Evolutionary conservation across 169 alveolate species (phyloP).

Genomic region (Toxoplasma gondii): DNA sequence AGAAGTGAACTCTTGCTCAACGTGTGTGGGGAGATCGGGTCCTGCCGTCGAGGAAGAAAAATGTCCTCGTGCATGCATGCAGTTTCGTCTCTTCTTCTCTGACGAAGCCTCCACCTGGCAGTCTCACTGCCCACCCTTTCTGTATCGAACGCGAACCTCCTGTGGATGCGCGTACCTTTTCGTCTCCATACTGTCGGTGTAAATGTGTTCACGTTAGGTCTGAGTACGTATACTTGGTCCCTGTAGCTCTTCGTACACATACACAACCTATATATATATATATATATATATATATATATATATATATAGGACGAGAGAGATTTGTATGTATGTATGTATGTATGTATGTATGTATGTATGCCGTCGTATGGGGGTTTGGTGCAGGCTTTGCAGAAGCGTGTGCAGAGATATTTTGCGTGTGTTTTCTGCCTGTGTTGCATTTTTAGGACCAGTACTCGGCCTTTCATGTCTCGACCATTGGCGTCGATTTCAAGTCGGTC

Average conservation of each 20-base stretch:
- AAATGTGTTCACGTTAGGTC: too few relatives aligned
- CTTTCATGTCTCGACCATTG: slow-evolving; percentile 89
- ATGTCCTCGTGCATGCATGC: too few relatives aligned
- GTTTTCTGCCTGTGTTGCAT: neutral
- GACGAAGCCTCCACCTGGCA: too few relatives aligned
- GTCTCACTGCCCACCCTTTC: too few relatives aligned
- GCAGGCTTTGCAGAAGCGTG: neutral
- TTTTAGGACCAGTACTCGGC: slow-evolving; percentile 88
- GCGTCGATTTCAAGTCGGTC: slow-evolving; percentile 91
- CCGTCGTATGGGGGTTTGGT: neutral
- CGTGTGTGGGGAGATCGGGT: neutral
- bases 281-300: neutral
- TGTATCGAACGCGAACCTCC: too few relatives aligned
- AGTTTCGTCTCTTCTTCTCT: too few relatives aligned
- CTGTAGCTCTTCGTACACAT: neutral
- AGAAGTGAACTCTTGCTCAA: neutral
- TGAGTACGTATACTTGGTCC: too few relatives aligned
- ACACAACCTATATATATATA: neutral
- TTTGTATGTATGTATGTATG: neutral
- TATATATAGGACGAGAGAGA: neutral
- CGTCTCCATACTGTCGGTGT: too few relatives aligned
- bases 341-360: neutral
- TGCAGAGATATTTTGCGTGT: neutral
- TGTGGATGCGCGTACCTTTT: too few relatives aligned
- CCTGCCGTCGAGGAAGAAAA: too few relatives aligned